These are phyloP conservation scores for Globisporangium splendens DNA, from an alignment of 352 stramenopile species.

Conservation along the genomic window DNA sequence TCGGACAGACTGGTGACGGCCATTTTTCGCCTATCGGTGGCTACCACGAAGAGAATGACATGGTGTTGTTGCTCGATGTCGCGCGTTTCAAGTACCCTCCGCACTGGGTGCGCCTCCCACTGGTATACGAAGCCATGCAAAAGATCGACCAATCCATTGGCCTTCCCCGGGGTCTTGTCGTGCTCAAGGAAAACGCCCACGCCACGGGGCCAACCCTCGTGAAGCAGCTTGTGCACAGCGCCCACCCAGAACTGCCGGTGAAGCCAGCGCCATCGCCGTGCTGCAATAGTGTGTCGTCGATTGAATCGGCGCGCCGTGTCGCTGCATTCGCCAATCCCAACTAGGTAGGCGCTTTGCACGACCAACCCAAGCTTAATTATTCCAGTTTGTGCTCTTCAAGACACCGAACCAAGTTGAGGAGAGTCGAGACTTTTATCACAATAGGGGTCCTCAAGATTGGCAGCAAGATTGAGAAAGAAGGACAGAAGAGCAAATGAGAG, in stretches of 20 bases:
- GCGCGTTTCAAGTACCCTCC: constrained; percentile 95
- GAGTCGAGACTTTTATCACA: no score
- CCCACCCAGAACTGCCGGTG: constrained; percentile 24
- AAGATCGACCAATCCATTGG: constrained; percentile 40
- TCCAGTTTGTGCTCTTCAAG: no score
- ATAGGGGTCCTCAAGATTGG: no score
- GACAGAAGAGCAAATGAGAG: no score
- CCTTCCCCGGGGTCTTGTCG: constrained; percentile 31
- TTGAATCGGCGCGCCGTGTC: constrained; percentile 30
- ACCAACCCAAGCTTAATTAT: no score
- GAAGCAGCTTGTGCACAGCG: constrained; percentile 43
- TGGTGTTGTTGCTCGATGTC: constrained; percentile 95
- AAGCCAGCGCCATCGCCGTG: constrained; percentile 28
- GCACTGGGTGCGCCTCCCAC: constrained; percentile 64
- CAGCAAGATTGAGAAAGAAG: no score
- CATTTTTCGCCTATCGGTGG: constrained; percentile 97
- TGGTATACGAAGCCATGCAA: constrained; percentile 54
- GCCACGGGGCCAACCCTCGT: constrained; percentile 37
- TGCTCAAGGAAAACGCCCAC: constrained; percentile 39
- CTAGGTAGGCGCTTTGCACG: background rate
- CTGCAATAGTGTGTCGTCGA: constrained; percentile 21
- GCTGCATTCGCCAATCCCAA: constrained; percentile 10
- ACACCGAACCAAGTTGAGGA: no score
- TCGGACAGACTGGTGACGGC: constrained; percentile 93
- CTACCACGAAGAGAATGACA: constrained; percentile 89